A percentile compares a stretch with the other conserved stretches of the same genome.
Conservation (phyloP, 371 early-diverging fungal species). For the Apophysomyces variabilis region DNA sequence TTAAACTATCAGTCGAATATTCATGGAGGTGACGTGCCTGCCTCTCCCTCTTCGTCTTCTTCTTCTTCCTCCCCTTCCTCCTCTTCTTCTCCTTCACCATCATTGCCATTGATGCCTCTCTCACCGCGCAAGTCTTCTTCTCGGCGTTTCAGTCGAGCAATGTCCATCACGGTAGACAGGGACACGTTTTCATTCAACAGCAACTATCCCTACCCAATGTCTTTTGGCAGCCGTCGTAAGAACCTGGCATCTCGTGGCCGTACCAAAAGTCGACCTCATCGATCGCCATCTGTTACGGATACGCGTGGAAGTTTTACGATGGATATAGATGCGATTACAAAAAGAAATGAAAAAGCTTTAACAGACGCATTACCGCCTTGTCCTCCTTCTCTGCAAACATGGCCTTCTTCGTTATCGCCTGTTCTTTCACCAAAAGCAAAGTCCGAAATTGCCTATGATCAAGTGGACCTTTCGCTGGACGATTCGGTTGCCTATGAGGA, state of each 20-base stretch:
- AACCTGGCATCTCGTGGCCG: slow-evolving; percentile 7
- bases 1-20: not conserved
- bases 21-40: not conserved
- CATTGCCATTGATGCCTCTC: not conserved
- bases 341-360: not conserved
- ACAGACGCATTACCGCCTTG: not conserved
- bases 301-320: slow-evolving; percentile 8
- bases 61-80: not conserved
- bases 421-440: not conserved
- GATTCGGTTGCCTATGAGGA: slow-evolving; percentile 4
- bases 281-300: not conserved
- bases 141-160: slow-evolving; percentile 8
- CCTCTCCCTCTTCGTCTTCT: not conserved
- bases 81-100: not conserved
- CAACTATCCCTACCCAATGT: not conserved
- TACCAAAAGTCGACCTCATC: slow-evolving; percentile 4
- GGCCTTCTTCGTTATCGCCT: not conserved
- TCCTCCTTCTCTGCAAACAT: not conserved
- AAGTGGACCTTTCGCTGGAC: slow-evolving; percentile 9
- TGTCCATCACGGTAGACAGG: not conserved
- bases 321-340: not conserved
- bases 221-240: not conserved
- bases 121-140: slow-evolving; percentile 8
- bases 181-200: not conserved
- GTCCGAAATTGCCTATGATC: slow-evolving; percentile 3